Evolutionary conservation across 2,329 filamentous ascomycete species (phyloP).

Genomic region (Septoria linicola): DNA sequence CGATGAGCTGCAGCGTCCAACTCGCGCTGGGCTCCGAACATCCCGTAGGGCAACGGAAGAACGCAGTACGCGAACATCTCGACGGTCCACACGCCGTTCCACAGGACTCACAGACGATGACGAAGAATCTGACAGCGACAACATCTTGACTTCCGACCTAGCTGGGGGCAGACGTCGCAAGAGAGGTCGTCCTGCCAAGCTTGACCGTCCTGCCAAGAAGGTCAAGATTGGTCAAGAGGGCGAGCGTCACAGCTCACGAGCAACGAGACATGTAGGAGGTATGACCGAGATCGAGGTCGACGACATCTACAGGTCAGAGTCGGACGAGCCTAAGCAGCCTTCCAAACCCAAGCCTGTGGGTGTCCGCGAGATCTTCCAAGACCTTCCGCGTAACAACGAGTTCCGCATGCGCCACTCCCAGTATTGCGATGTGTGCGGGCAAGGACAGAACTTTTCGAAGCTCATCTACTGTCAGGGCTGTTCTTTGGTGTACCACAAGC

Average conservation of each 20-base stretch:
- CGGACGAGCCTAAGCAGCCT: constrained; percentile 38
- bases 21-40: constrained; percentile 22
- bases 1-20: constrained; percentile 22
- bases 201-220: constrained; percentile 16
- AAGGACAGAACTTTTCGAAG: constrained; percentile 60
- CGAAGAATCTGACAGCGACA: constrained; percentile 33
- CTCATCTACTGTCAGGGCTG: constrained; percentile 92
- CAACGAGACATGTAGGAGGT: constrained; percentile 47
- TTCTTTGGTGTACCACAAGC: constrained; percentile 76
- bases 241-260: constrained; percentile 47
- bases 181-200: not conserved
- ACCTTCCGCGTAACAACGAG: constrained; percentile 57
- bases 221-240: constrained; percentile 24
- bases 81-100: constrained; percentile 1
- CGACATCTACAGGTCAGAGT: constrained; percentile 53
- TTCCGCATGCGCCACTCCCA: constrained; percentile 71
- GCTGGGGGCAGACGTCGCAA: constrained; percentile 39
- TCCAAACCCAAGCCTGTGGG: constrained; percentile 58
- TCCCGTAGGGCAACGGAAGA: constrained; percentile 11
- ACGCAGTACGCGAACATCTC: constrained; percentile 22
- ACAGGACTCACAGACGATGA: constrained; percentile 18
- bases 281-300: constrained; percentile 59
- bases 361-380: constrained; percentile 69
- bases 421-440: constrained; percentile 71
- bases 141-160: constrained; percentile 44